phyloP scores from a whole-genome alignment of 768 basidiomycete genomes.

The Rubroboletus pulcherrimus region DNA sequence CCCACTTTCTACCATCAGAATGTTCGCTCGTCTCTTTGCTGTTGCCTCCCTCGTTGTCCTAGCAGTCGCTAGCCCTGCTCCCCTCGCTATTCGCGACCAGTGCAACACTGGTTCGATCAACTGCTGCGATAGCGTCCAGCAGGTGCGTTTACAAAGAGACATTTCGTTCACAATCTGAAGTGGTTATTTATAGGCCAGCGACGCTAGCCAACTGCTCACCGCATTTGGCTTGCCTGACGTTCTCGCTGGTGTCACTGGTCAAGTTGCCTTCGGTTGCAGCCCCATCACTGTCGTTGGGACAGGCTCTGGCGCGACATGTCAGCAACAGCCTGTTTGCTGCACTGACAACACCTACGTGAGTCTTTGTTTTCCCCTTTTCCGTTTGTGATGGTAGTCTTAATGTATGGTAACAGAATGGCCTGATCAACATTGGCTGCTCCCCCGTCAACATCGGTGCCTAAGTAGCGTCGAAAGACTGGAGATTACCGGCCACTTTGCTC shows the following conservation, averaged over 20 bases:
- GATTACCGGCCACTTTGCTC: too few species aligned
- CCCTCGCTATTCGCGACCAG: neutral
- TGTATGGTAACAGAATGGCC: neutral
- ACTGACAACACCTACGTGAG: constrained; percentile 1
- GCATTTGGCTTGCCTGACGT: fast-evolving
- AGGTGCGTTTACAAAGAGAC: neutral
- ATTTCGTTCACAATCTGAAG: neutral
- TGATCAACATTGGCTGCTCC: constrained; percentile 6
- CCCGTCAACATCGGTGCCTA: neutral
- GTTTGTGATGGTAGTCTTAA: too few species aligned
- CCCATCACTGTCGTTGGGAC: neutral
- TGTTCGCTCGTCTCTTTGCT: constrained; percentile 17
- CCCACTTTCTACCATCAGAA: constrained; percentile 1
- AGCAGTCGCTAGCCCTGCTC: constrained; percentile 6
- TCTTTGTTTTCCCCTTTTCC: neutral
- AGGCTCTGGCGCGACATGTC: neutral
- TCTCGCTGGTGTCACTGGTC: neutral
- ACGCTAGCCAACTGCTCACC: neutral
- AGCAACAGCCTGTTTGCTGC: constrained; percentile 13
- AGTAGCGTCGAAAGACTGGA: too few species aligned
- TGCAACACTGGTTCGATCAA: constrained; percentile 8
- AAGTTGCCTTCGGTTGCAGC: neutral
- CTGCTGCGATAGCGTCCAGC: constrained; percentile 15
- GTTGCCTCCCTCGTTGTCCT: constrained; percentile 15
- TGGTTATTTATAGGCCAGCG: neutral